Conservation (phyloP, 441 rosid genomes). For the Heliophila coronopifolia region DNA sequence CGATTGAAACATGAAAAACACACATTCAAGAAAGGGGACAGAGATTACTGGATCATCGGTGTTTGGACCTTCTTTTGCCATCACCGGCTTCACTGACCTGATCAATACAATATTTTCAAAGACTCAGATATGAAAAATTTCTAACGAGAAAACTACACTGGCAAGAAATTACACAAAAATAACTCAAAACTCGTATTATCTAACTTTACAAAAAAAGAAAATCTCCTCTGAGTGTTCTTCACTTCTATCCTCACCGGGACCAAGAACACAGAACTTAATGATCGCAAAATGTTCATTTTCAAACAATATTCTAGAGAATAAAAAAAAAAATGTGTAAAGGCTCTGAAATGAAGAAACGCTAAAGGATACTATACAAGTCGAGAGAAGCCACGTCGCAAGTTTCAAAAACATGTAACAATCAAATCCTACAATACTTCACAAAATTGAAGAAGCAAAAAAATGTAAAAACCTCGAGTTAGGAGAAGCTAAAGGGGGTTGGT, state of each 20-base stretch:
- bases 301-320: background rate
- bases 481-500: constrained; percentile 18
- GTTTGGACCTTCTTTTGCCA: constrained; percentile 48
- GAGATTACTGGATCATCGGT: constrained; percentile 41
- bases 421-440: background rate
- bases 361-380: background rate
- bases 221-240: too few relatives aligned
- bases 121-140: background rate
- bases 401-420: constrained; percentile 1
- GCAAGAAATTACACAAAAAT: background rate
- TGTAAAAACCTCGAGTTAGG: constrained; percentile 22
- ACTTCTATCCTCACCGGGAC: background rate
- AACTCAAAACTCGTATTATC: too few relatives aligned
- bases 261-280: constrained; percentile 8
- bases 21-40: background rate
- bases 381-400: background rate
- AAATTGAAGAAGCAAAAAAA: constrained; percentile 11
- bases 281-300: background rate
- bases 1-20: background rate
- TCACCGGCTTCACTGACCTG: constrained; percentile 25
- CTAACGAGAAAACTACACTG: background rate
- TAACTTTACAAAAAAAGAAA: too few relatives aligned
- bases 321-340: background rate
- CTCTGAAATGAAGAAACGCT: background rate
- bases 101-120: background rate